These are phyloP conservation scores for Plasmodium relictum DNA, from an alignment of 169 alveolate species.

Conservation along the genomic window DNA sequence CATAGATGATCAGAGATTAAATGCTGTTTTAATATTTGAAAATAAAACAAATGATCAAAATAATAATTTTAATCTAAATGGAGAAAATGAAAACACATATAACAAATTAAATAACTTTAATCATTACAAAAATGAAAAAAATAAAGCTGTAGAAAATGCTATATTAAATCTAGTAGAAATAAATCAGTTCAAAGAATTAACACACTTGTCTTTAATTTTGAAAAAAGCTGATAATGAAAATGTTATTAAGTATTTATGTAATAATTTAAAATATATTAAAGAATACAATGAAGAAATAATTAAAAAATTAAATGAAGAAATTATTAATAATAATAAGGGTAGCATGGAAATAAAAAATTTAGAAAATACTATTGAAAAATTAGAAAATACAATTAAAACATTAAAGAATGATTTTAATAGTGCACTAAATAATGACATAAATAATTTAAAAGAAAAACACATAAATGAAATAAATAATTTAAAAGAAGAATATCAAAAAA, in stretches of 20 bases:
- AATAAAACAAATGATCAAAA: background rate
- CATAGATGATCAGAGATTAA: slow-evolving; percentile 55
- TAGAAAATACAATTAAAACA: slow-evolving; percentile 40
- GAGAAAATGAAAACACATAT: background rate
- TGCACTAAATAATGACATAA: slow-evolving; percentile 41
- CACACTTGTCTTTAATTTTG: slow-evolving; percentile 55
- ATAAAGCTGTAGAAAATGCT: slow-evolving; percentile 5
- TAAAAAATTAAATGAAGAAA: slow-evolving; percentile 59
- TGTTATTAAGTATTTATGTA: slow-evolving; percentile 43
- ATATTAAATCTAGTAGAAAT: slow-evolving; percentile 59
- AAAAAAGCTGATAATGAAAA: slow-evolving; percentile 39
- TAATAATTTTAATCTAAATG: background rate
- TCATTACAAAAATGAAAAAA: background rate
- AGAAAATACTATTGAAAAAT: slow-evolving; percentile 72
- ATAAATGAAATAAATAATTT: slow-evolving; percentile 37
- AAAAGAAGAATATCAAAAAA: slow-evolving; percentile 43
- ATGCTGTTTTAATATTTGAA: slow-evolving; percentile 50
- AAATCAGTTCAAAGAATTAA: slow-evolving; percentile 65
- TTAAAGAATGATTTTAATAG: slow-evolving; percentile 39
- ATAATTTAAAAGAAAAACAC: slow-evolving; percentile 40
- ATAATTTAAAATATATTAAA: slow-evolving; percentile 43
- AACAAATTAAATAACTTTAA: background rate
- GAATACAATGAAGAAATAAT: slow-evolving; percentile 42
- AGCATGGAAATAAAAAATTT: slow-evolving; percentile 34
- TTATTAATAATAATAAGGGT: slow-evolving; percentile 42